Evolutionary conservation across 768 basidiomycete species (phyloP), one percentile per base, ranked within the genome.

Genomic region (Kockovaella imperatae): DNA sequence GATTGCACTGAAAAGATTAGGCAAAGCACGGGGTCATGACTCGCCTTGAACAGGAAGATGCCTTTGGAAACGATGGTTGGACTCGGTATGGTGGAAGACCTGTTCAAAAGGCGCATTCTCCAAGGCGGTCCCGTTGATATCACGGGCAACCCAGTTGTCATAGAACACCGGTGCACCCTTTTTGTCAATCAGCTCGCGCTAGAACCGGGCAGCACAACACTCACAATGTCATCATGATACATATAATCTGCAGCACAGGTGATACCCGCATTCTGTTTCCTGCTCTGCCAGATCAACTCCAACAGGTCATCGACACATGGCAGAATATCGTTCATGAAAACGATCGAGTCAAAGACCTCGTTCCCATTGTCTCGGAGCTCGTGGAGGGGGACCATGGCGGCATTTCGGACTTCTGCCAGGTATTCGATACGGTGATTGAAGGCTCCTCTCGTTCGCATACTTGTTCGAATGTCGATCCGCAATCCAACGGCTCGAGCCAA

Each of bases 371-470:
- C 91, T 32, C 95, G 78, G 30, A 95, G 78, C 64, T 97, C 95
- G 73, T 93, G 86, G 20, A 97, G 76, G 1, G 95, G 95, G 2
- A 86, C 89, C 69, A 99, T 86, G 13, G 95, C 95, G 23, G 88
- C 84, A 70, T 99, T 97, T 52, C 95, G 86, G n/a, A 99, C 93
- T 68, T 99, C 93, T n/a, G 95, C 95, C 44, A 99, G 83, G 74
- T 99, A 99, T 73, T 99, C 95, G 76, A 99, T 99, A 45, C 95
- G 91, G 71, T 99, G 95, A 72, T 93, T 93, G 77, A 97, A 97
- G 7, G 86, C 84, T 32, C 95, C 95, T 24, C 93, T 78, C 8
- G 86, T 91, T 53, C 95, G 83, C 76, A 83, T 85, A 8, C 84
- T 87, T 0, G 90, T 90, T 50, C 88, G 82, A 63, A 99, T 97